A percentile compares a stretch with the other conserved stretches of the same genome.
Evolutionary conservation across 768 basidiomycete genomes (phyloP).

Genomic region (Panaeolus papilionaceus): DNA sequence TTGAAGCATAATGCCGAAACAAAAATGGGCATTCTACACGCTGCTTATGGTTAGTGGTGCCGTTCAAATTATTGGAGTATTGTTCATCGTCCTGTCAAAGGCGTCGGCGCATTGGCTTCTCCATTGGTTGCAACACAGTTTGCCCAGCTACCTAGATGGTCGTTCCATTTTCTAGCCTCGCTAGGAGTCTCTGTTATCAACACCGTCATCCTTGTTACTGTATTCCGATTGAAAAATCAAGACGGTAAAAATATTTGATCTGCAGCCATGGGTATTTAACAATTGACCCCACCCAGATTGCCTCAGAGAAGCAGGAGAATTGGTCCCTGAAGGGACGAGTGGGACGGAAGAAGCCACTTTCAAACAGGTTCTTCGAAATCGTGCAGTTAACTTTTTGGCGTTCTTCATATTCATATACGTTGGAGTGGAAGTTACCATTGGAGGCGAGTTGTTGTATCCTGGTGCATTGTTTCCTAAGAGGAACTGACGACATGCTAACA

Average conservation of each 20-base stretch:
- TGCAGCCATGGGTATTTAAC: background rate
- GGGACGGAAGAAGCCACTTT: conserved; percentile 43
- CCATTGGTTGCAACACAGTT: conserved; percentile 88
- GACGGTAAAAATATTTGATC: conserved; percentile 52
- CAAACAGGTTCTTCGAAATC: conserved; percentile 57
- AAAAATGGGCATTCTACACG: conserved; percentile 76
- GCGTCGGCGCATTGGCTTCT: conserved; percentile 63
- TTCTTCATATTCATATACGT: conserved; percentile 72
- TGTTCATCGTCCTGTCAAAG: conserved; percentile 42
- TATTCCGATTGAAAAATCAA: conserved; percentile 75
- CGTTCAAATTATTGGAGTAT: background rate
- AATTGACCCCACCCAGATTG: conserved; percentile 48
- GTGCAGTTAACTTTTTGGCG: conserved; percentile 65
- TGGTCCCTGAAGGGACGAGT: conserved; percentile 40
- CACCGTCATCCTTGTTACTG: conserved; percentile 50
- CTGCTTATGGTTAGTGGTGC: conserved; percentile 58
- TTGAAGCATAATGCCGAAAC: conserved; percentile 58
- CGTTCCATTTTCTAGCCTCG: conserved; percentile 77
- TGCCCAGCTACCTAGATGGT: conserved; percentile 68
- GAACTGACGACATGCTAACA: conserved; percentile 31
- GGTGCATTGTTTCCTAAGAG: background rate
- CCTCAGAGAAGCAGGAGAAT: conserved; percentile 58
- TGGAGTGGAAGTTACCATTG: conserved; percentile 69
- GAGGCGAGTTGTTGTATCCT: conserved; percentile 40
- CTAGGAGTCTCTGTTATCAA: conserved; percentile 71